Evolutionary conservation across 768 basidiomycete genomes (phyloP).

Genomic region (Lyophyllum semitale): DNA sequence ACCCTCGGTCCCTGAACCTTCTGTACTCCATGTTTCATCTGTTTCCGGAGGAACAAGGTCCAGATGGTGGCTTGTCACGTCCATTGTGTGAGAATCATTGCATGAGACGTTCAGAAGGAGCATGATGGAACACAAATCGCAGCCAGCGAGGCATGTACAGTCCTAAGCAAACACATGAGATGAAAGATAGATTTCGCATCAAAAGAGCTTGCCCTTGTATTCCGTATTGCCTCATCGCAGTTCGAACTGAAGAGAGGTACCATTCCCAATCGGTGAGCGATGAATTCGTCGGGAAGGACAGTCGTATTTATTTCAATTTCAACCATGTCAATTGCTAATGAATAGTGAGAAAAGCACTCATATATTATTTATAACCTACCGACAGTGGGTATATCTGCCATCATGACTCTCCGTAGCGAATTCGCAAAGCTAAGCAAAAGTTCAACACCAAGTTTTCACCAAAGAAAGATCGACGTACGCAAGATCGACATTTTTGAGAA

Average conservation of each 20-base stretch:
- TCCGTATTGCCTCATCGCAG: slow-evolving; percentile 86
- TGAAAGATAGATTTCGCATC: not conserved
- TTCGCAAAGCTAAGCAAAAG: slow-evolving; percentile 77
- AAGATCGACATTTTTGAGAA: slow-evolving; percentile 94
- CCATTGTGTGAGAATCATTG: slow-evolving; percentile 71
- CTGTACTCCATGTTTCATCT: slow-evolving; percentile 20
- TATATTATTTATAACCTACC: slow-evolving; percentile 52
- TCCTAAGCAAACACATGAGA: slow-evolving; percentile 54
- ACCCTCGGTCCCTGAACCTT: slow-evolving; percentile 25
- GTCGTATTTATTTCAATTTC: slow-evolving; percentile 90
- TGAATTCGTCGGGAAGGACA: slow-evolving; percentile 95
- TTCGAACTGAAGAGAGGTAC: slow-evolving; percentile 86
- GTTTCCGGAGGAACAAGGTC: slow-evolving; percentile 52
- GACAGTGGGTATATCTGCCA: slow-evolving; percentile 95
- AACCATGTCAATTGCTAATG: slow-evolving; percentile 92
- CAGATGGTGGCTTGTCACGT: slow-evolving; percentile 85
- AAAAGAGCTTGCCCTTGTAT: slow-evolving; percentile 58
- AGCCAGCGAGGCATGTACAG: slow-evolving; percentile 85
- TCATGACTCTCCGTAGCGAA: slow-evolving; percentile 89
- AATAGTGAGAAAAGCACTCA: slow-evolving; percentile 1
- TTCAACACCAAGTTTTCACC: not conserved
- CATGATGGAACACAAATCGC: slow-evolving; percentile 83
- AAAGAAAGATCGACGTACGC: slow-evolving; percentile 57
- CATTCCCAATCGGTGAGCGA: slow-evolving; percentile 94
- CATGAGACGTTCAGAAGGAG: slow-evolving; percentile 80